These are phyloP conservation scores for Malus sylvestris DNA, from an alignment of 306 rosid species.

Conservation along the genomic window DNA sequence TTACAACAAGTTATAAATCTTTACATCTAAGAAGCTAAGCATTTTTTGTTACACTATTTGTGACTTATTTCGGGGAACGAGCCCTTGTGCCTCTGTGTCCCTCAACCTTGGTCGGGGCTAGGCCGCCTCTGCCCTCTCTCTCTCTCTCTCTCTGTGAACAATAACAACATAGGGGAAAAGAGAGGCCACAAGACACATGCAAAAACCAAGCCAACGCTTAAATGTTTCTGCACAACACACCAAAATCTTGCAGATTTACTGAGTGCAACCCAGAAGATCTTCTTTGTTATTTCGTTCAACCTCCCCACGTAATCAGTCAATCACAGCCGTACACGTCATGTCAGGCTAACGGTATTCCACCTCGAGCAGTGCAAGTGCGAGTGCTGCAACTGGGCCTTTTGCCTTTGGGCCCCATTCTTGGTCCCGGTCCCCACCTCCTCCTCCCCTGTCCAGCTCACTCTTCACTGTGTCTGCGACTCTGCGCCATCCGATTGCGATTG, in stretches of 20 bases:
- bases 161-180: neutral
- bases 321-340: constrained; percentile 35
- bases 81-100: too few species aligned
- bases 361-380: constrained; percentile 26
- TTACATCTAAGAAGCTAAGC: neutral
- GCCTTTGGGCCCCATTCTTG: constrained; percentile 5
- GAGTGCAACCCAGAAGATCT: constrained; percentile 32
- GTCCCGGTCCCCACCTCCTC: constrained; percentile 28
- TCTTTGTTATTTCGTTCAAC: constrained; percentile 20
- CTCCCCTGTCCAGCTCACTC: constrained; percentile 31
- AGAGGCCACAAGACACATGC: constrained; percentile 7
- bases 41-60: neutral
- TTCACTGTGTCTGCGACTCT: constrained; percentile 20
- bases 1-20: too few species aligned
- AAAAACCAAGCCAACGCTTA: neutral
- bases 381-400: constrained; percentile 21
- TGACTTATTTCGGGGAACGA: too few species aligned
- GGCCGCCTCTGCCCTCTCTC: neutral
- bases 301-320: constrained; percentile 21
- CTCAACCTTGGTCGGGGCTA: neutral
- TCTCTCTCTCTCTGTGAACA: neutral
- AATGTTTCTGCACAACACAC: constrained; percentile 13
- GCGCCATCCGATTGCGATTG: constrained; percentile 19
- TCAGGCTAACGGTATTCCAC: constrained; percentile 25
- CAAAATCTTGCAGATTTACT: constrained; percentile 24